Evolutionary conservation across 176 grass and related monocot species (phyloP).

Genomic region (Aegilops speltoides): DNA sequence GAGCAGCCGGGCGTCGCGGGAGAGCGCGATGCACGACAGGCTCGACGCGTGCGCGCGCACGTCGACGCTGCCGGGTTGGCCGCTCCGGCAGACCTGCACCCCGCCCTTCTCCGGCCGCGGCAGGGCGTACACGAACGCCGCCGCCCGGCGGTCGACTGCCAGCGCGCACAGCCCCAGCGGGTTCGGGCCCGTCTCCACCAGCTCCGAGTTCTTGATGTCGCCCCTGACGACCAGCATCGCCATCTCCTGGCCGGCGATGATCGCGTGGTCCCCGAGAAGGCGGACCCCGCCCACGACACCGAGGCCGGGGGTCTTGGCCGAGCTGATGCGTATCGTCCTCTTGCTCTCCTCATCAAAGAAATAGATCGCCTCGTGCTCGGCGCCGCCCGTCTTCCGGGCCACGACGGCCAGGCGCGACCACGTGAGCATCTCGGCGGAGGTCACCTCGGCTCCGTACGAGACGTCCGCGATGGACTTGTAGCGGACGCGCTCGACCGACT

Average conservation of each 20-base stretch:
- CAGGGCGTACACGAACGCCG: slow-evolving; percentile 41
- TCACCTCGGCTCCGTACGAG: neutral
- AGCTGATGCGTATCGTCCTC: neutral
- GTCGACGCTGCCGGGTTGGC: slow-evolving; percentile 30
- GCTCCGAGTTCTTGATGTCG: neutral
- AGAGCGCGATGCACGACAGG: slow-evolving; percentile 55
- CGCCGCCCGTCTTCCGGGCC: neutral
- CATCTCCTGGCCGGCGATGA: slow-evolving; percentile 46
- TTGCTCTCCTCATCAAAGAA: neutral
- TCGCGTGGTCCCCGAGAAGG: slow-evolving; percentile 33
- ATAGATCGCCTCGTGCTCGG: neutral
- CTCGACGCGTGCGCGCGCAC: slow-evolving; percentile 48
- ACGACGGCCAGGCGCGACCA: slow-evolving; percentile 14
- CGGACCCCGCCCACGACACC: slow-evolving; percentile 44
- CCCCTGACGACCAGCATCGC: slow-evolving; percentile 9
- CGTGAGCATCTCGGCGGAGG: slow-evolving; percentile 25
- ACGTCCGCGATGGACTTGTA: slow-evolving; percentile 16
- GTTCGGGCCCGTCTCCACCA: slow-evolving; percentile 59
- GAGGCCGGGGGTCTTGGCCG: neutral
- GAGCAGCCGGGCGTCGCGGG: slow-evolving; percentile 57
- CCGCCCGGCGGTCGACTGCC: slow-evolving; percentile 1
- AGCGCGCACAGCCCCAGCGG: slow-evolving; percentile 64
- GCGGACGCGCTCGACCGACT: slow-evolving; percentile 33
- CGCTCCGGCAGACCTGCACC: slow-evolving; percentile 34
- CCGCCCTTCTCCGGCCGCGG: slow-evolving; percentile 52